These are phyloP conservation scores for Artemisia annua DNA, from an alignment of 129 eudicot species.

Conservation along the genomic window DNA sequence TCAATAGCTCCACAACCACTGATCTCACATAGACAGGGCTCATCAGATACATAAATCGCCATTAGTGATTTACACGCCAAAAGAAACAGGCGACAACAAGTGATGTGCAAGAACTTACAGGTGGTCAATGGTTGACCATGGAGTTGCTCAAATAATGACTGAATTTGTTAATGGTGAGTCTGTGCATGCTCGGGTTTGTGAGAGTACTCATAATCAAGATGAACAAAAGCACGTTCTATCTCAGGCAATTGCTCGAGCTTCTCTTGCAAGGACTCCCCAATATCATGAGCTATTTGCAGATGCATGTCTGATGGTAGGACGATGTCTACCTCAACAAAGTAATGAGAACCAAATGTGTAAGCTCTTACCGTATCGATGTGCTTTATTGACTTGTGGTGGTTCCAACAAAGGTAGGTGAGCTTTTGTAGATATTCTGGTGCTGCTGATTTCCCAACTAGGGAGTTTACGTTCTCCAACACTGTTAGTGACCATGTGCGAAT, in stretches of 20 bases:
- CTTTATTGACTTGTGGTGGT: constrained; percentile 79
- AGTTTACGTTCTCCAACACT: constrained; percentile 79
- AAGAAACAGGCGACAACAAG: neutral
- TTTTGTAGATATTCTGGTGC: constrained; percentile 82
- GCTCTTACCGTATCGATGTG: constrained; percentile 83
- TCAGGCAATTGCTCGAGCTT: constrained; percentile 14
- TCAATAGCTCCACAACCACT: constrained; percentile 12
- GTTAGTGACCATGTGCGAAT: constrained; percentile 89
- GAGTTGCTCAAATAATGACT: constrained; percentile 4
- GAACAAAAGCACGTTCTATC: constrained; percentile 20
- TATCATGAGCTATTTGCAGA: constrained; percentile 10
- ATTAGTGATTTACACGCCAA: neutral
- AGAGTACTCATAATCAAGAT: constrained; percentile 17
- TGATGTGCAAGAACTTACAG: neutral
- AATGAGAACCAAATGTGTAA: constrained; percentile 85
- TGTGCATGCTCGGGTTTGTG: constrained; percentile 18
- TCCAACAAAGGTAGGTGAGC: constrained; percentile 86
- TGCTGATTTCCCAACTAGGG: constrained; percentile 78
- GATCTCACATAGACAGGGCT: neutral
- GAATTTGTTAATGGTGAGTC: neutral
- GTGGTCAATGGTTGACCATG: constrained; percentile 4
- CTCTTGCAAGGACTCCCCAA: constrained; percentile 18
- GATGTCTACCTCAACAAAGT: constrained; percentile 64
- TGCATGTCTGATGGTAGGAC: constrained; percentile 17
- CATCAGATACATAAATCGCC: neutral